Conservation (phyloP, 139 green algal genomes). For the Tetradesmus obliquus region DNA sequence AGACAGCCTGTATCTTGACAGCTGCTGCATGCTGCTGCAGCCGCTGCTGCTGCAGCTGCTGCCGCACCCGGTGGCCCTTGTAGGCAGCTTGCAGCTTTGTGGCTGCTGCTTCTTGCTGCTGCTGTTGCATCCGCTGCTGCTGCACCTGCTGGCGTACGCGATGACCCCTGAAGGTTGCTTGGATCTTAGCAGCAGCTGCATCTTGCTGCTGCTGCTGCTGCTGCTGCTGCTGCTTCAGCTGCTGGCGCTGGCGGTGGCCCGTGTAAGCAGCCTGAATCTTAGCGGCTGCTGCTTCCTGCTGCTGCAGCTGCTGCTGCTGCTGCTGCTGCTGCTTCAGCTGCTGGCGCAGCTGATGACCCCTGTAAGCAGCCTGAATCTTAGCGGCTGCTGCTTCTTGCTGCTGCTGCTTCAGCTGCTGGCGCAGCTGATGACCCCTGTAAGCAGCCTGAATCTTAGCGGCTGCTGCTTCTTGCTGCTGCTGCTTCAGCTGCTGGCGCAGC, state of each 20-base stretch:
- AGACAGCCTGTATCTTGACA: background rate
- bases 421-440: no score
- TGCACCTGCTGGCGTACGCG: background rate
- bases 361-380: no score
- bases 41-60: background rate
- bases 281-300: background rate
- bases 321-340: background rate
- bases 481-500: background rate
- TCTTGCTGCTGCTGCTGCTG: background rate
- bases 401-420: background rate
- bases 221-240: background rate
- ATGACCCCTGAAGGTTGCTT: background rate
- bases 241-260: no score
- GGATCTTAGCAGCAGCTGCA: background rate
- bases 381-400: background rate
- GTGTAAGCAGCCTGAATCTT: background rate
- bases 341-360: no score
- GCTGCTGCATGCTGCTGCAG: background rate
- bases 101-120: background rate
- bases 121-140: background rate
- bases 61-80: background rate
- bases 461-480: background rate
- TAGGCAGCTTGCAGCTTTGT: background rate
- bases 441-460: background rate
- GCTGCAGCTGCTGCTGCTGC: background rate